Evolutionary conservation across 2,329 filamentous ascomycete genomes (phyloP).

Genomic region (Penicillium freii): DNA sequence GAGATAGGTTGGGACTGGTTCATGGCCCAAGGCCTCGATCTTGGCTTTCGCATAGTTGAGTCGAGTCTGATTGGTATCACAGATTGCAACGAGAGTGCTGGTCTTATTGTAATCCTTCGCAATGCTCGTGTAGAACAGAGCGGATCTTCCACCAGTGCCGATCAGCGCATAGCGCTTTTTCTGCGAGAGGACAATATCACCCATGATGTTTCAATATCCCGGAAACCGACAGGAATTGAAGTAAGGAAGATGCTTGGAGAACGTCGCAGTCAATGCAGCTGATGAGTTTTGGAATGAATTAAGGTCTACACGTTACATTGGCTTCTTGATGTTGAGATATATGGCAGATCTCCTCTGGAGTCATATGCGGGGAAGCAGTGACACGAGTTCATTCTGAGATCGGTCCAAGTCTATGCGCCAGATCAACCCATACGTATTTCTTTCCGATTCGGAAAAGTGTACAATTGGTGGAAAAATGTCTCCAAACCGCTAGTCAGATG

Average conservation of each 20-base stretch:
- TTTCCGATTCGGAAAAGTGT: background rate
- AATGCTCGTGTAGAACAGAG: constrained; percentile 21
- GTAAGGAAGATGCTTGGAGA: no score
- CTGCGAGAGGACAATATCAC: constrained; percentile 14
- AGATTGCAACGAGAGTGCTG: constrained; percentile 17
- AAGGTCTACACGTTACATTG: background rate
- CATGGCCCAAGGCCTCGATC: constrained; percentile 44
- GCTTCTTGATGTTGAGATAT: background rate
- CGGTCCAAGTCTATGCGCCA: background rate
- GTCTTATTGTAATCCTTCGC: constrained; percentile 16
- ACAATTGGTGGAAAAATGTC: background rate
- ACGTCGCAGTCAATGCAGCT: background rate
- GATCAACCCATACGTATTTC: background rate
- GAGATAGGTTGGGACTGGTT: constrained; percentile 53
- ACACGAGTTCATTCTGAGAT: background rate
- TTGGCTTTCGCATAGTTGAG: constrained; percentile 19
- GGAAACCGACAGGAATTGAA: no score
- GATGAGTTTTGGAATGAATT: background rate
- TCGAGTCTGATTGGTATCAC: constrained; percentile 22
- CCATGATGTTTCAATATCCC: background rate
- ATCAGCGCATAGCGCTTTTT: constrained; percentile 25
- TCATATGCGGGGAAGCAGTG: background rate
- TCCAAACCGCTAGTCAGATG: background rate
- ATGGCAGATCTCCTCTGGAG: background rate
- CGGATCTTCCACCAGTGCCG: constrained; percentile 27